Base-by-base conservation (phyloP, 805 yeast genomes). In the Lipomyces spencermartinsiae region DNA sequence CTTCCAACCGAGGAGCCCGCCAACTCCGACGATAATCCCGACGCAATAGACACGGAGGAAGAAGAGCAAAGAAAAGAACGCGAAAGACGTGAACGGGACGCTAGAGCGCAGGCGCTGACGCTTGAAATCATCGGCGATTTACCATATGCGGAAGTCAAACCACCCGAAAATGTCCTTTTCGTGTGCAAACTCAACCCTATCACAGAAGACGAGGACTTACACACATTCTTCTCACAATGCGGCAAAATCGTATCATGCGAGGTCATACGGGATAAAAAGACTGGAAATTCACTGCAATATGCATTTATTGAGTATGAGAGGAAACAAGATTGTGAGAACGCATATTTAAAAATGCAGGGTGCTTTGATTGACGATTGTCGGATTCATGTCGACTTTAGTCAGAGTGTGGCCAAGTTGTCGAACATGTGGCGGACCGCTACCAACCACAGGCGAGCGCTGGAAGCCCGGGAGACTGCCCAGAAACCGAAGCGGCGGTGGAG, bases 361-460 rank as follows among this genome's bases (percentile, higher is more conserved):
- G 89, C 86, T 2, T 73, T 88, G 58, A 86, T 89, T 51, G 93
- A 89, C 74, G 92, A 89, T 65, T 75, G 84, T 55, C 80, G 89
- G 64, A 84, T 89, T 29, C 86, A 86, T 67, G 90, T 89, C 56
- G 92, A 89, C 75, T 89, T 89, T 79, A 84, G 89, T 67, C 93
- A 89, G 74, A 83, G 87, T 75, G 82, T 73, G 33, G 61, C 69
- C 55, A 78, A 12, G 84, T 87, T 69, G 39, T 57, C 63, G 51
- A 22, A 64, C 46, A 16, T 33, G 22, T 69, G 72, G 72, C 57
- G 72, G 9, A 53, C 31, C 8, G 53, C 46, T 31, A 61, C 69
- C 12, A 69, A 69, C 46, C 61, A 33, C 10, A 64, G 64, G 49
- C 49, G 71, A 31, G 63, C 62, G 43, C 22, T 31, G 10, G 68